Base-by-base conservation (phyloP, 23 red algal genomes). In the Gracilariopsis chorda region DNA sequence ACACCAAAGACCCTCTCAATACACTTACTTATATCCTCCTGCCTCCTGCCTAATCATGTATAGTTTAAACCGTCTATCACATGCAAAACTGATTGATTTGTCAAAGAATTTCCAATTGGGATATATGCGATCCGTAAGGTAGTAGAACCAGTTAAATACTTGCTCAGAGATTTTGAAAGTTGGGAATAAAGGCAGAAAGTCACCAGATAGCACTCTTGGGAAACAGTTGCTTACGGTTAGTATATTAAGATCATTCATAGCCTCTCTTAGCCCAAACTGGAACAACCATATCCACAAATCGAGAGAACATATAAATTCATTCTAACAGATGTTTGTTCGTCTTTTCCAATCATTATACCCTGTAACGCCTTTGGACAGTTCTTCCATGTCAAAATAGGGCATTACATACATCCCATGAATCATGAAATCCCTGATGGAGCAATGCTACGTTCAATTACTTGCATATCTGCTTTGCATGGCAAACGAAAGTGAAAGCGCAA, bases 1-100 rank as follows among this genome's bases (percentile, higher is more conserved):
- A 84, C 80, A 14, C 80, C 80, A 59, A 84, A 84, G 4, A 84
- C 80, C 20, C 80, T 45, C 36, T 84, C 80, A 19, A 84, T 53
- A 44, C 80, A 84, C 36, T 84, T 84, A 11, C 80, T 67, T 17
- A 84, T 8, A 7, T 20, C 55, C 45, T 84, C 36, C 45, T 69
- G 80, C 56, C 9, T 44, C 33, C 28, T 52, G 14, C 16, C n/a
- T n/a, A n/a, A n/a, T n/a, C n/a, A n/a, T n/a, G n/a, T n/a, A n/a
- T n/a, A n/a, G n/a, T n/a, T n/a, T n/a, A n/a, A n/a, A n/a, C n/a
- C n/a, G n/a, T n/a, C n/a, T n/a, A n/a, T n/a, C n/a, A n/a, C n/a
- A n/a, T n/a, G n/a, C n/a, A n/a, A n/a, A n/a, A n/a, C n/a, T n/a
- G n/a, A n/a, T n/a, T n/a, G 16, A 46, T 12, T 77, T 48, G 2